Base-by-base conservation (phyloP, 2,329 filamentous ascomycete species). In the Metarhizium guizhouense region DNA sequence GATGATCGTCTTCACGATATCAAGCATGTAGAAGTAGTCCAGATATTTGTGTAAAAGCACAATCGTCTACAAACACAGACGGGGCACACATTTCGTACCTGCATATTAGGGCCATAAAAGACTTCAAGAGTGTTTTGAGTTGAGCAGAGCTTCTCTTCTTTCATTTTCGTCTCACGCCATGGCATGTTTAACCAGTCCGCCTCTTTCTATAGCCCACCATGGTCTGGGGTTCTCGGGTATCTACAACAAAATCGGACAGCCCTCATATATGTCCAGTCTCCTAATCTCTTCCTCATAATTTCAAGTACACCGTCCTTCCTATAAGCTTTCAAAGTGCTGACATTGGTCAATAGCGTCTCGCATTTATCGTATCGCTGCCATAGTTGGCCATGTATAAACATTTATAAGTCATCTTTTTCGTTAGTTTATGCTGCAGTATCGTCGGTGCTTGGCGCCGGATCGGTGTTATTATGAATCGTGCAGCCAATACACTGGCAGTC, bases 401-500 rank as follows among this genome's bases (percentile, higher is more conserved):
- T 30, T 10, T 48, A 48, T 30, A 48, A 14, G 10, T 13, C 30
- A 20, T 6, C 25, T 1, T 11, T 48, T 30, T 16, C 13, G n/a
- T 47, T 8, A 25, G 6, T 45, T 48, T 48, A 48, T 11, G 40
- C 29, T 14, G 14, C 42, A 32, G 30, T 25, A 6, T 34, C 38
- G 29, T 47, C 25, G 14, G 13, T 48, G 32, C 18, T 45, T 10
- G 32, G 16, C 52, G 47, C 25, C 13, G 58, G 57, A 11, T 61
- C 64, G 0, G 64, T 61, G 49, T 68, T 69, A 52, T 70, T 71
- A 54, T 84, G 81, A 52, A 83, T 79, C 52, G 75, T 71, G 59
- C 81, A 84, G 4, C 80, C 81, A 2, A 82, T 67, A 60, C 81
- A 84, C 58, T 78, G 71, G 56, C 81, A 84, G 58, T 82, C 79